Base-by-base conservation (phyloP, 2,329 filamentous ascomycete genomes). In the Verticillium albo-atrum region DNA sequence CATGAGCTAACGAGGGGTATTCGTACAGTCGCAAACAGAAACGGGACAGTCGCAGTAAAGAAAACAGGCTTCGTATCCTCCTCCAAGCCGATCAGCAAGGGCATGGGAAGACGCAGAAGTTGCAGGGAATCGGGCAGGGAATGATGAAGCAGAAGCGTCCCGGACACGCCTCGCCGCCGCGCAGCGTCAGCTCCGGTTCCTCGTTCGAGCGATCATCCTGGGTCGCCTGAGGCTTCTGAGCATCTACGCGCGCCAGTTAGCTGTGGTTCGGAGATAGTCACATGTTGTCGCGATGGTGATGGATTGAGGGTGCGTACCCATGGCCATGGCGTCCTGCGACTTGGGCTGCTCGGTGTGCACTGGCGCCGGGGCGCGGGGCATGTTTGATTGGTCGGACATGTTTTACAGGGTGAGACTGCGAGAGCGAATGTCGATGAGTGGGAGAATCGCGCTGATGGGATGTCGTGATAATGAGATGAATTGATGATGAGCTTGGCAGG, bases 111-210 rank as follows among this genome's bases (percentile, higher is more conserved):
- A 73, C 65, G 62, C 72, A 74, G 61, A 65, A 75, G 59, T 74
- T 67, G 63, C 68, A 69, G 26, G 72, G 72, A n/a, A 75, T 64
- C 3, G 71, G 72, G 55, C 72, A 75, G 3, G 72, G 72, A 32
- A 75, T 72, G 42, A 72, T 70, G 61, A 74, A 75, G 66, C 73
- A 75, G 59, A 74, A 74, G 6, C 73, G 67, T 9, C 72, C 73
- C 5, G 69, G 72, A 58, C 73, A 75, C 47, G 57, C 57, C 37
- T 61, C 63, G 23, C 65, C 62, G 52, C 72, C 70, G 55, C 72
- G 64, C 32, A 73, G 62, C 7, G 62, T 57, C 25, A 69, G 57
- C 17, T 65, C 64, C 15, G 67, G 55, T 3, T 68, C 63, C 20
- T 57, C 32, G 1, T 25, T 26, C 4, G 25, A 20, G 17, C 27